Evolutionary conservation across 768 basidiomycete species (phyloP), one percentile per base, ranked within the genome.

Genomic region (Amanita inopinata): DNA sequence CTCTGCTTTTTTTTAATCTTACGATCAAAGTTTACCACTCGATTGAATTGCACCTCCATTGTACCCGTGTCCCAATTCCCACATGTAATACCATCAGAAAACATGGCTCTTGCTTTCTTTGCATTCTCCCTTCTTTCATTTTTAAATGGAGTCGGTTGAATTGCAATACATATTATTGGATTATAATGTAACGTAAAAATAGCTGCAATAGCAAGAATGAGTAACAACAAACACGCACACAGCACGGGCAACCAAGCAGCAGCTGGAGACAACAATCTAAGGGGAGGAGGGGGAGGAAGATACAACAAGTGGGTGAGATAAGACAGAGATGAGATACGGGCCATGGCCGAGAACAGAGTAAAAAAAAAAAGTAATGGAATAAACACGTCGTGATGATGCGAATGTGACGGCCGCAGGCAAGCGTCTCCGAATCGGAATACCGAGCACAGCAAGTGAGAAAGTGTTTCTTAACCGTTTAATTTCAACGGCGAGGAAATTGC

Each of bases 201-300:
- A 35, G 14, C 17, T 42, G 41, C 41, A 42, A 34, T 34, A 42
- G 34, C 41, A 42, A 42, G 41, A 41, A 34, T 42, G 32, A 15
- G 25, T 39, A 28, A 39, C 41, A 31, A 42, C 31, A 33, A 33
- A 35, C 30, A 33, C 41, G 41, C 41, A 42, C 41, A 34, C 7
- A 32, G 22, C 33, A 42, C 41, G 41, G 41, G 34, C 41, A 42
- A 42, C 41, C 41, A 42, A 42, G 33, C 41, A 42, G n/a, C n/a
- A n/a, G n/a, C n/a, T n/a, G n/a, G n/a, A 38, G 25, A 22, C 9
- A 37, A 22, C 20, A 6, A 37, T 9, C 33, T 14, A 37, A n/a
- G 11, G 6, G 24, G n/a, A 14, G n/a, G 24, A 10, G 15, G 15
- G n/a, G 28, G 31, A 18, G 31, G 22, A 31, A 31, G 41, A 42